These are phyloP conservation scores for Cicer arietinum DNA, from an alignment of 306 rosid genomes.

Conservation along the genomic window DNA sequence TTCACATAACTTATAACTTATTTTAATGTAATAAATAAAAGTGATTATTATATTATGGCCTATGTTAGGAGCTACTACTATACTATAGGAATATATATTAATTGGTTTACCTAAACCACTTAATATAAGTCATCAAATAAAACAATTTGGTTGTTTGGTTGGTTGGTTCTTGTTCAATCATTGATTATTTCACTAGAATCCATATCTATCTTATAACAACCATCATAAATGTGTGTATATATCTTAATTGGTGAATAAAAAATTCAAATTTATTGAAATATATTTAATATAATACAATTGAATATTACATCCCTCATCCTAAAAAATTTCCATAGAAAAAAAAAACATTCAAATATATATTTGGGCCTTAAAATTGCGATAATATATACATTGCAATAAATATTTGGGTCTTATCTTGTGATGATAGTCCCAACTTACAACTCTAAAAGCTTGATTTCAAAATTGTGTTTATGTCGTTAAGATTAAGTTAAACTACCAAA, in stretches of 20 bases:
- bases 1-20: too few species aligned
- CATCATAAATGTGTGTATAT: neutral
- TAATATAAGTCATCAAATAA: neutral
- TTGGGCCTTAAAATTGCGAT: neutral
- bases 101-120: conserved; percentile 32
- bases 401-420: neutral
- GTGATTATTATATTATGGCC: neutral
- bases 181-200: conserved; percentile 29
- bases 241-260: neutral
- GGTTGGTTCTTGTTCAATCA: conserved; percentile 13
- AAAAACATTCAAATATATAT: neutral
- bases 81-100: too few species aligned
- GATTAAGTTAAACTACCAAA: too few species aligned
- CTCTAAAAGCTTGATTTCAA: neutral
- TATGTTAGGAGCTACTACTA: neutral
- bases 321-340: too few species aligned
- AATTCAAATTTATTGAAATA: neutral
- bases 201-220: neutral
- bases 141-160: neutral
- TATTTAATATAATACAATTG: too few species aligned
- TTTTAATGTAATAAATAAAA: too few species aligned
- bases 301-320: too few species aligned
- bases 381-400: neutral
- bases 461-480: too few species aligned
- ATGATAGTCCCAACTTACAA: neutral